A percentile compares a stretch with the other conserved stretches of the same genome.
Conservation (phyloP, 345 rosid species). For the Mangifera indica region DNA sequence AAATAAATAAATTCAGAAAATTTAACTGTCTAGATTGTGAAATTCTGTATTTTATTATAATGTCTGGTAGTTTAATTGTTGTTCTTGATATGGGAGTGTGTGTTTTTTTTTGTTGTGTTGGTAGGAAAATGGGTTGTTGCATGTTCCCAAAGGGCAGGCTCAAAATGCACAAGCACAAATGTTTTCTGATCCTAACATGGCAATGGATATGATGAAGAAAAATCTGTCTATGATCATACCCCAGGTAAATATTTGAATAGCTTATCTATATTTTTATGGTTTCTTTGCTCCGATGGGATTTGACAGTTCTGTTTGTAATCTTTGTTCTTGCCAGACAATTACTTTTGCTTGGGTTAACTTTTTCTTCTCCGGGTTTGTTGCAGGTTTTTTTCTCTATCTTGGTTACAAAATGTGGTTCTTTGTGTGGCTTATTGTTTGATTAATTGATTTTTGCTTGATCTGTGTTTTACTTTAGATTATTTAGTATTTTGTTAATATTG, state of each 20-base stretch:
- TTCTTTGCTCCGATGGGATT: conserved; percentile 13
- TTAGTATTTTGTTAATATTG: neutral
- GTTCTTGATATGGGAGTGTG: neutral
- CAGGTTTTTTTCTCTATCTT: conserved; percentile 50
- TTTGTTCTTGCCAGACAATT: conserved; percentile 62
- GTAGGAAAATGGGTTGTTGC: conserved; percentile 89
- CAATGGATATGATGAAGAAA: conserved; percentile 99
- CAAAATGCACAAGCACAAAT: conserved; percentile 92
- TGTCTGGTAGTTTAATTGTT: neutral
- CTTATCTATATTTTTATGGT: neutral
- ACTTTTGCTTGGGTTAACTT: conserved; percentile 99
- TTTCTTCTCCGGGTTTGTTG: conserved; percentile 98
- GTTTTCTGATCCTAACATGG: conserved; percentile 99
- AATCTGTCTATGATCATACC: conserved; percentile 98
- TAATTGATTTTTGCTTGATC: neutral
- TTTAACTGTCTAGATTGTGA: too few species aligned
- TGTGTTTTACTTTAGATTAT: conserved; percentile 1
- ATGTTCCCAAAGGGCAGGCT: conserved; percentile 81
- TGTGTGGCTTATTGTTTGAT: neutral
- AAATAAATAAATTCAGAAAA: too few species aligned
- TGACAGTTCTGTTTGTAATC: conserved; percentile 18
- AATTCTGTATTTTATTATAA: too few species aligned
- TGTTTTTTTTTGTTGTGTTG: too few species aligned
- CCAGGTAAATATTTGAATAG: conserved; percentile 48
- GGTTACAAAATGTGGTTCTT: neutral